Evolutionary conservation across 1,284 basidiomycete genomes (phyloP), one percentile per base, ranked within the genome.

Genomic region (Caloboletus inedulis): DNA sequence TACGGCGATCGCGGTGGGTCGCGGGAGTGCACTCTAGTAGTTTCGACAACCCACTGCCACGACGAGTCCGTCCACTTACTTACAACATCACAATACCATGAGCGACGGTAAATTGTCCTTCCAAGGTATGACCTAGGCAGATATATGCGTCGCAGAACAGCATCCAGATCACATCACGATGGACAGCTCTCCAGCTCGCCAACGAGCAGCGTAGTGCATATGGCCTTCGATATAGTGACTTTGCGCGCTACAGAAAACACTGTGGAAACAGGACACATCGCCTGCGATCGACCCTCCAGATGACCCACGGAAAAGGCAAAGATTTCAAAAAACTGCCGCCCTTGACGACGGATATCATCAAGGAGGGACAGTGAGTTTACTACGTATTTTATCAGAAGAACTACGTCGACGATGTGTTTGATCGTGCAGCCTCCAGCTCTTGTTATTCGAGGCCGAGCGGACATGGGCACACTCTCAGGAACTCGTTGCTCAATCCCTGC

Each of bases 401-500:
- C 31, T 33, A 14, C 27, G 10, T 47, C 43, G 39, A 43, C 46
- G 39, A 48, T 43, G 46, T 33, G 52, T 56, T 47, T 51, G 65
- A 59, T 47, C 53, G 64, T 36, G 3, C 49, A 91, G 89, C 61
- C 78, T 95, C 8, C 86, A 95, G 61, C 78, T 97, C 2, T 74
- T 94, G 37, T 78, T 97, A 10, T 87, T 94, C 63, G 91, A 94
- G 66, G 82, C 92, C 7, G 94, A 98, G 71, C 84, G 94, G 44
- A 89, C 92, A n/a, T 94, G 93, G 84, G 85, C 91, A 1, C 85
- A 91, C 70, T 86, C 92, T 9, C 91, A 94, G 70, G 91, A 94
- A 59, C 79, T 95, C 37, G 76, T 79, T 49, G 69, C 79, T 3
- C 71, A 78, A 49, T 74, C 85, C 12, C 70, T 80, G 14, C 77